phyloP scores from a whole-genome alignment of 148 eudicot genomes.

The Spergularia marina region DNA sequence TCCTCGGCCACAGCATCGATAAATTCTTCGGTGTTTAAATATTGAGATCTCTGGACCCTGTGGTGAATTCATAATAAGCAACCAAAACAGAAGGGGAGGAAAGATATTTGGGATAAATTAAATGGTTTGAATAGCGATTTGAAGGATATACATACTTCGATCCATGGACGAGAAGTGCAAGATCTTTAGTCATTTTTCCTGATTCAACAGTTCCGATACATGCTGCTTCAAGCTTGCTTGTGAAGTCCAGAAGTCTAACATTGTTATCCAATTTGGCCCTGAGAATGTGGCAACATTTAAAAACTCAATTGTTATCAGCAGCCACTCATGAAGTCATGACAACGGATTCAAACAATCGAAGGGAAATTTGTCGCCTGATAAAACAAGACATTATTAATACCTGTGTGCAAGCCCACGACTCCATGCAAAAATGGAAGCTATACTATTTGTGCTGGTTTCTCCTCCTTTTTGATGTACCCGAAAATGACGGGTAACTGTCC shows the following conservation, averaged over 20 bases:
- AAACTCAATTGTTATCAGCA: too few relatives aligned
- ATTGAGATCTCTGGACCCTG: slow-evolving; percentile 57
- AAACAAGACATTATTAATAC: slow-evolving; percentile 24
- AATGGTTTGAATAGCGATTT: too few relatives aligned
- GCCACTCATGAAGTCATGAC: too few relatives aligned
- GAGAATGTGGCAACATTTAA: not conserved
- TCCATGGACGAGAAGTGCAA: slow-evolving; percentile 82
- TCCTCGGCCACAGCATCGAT: slow-evolving; percentile 81
- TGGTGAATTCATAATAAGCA: not conserved
- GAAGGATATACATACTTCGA: slow-evolving; percentile 45
- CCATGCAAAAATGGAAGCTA: slow-evolving; percentile 96
- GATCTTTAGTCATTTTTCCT: slow-evolving; percentile 98
- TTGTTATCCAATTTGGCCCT: slow-evolving; percentile 81
- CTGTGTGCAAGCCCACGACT: slow-evolving; percentile 88
- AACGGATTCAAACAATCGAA: not conserved
- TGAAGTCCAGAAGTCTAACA: slow-evolving; percentile 62
- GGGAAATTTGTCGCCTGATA: not conserved
- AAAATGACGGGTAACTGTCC: slow-evolving; percentile 88
- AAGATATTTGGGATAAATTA: too few relatives aligned
- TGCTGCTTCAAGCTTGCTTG: slow-evolving; percentile 81
- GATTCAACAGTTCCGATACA: slow-evolving; percentile 81
- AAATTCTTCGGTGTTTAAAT: slow-evolving; percentile 90
- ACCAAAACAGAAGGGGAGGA: too few relatives aligned
- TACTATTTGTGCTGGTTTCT: slow-evolving; percentile 94
- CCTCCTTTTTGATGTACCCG: slow-evolving; percentile 93